phyloP scores from a whole-genome alignment of 176 grass and related monocot species.

The Avena sativa region DNA sequence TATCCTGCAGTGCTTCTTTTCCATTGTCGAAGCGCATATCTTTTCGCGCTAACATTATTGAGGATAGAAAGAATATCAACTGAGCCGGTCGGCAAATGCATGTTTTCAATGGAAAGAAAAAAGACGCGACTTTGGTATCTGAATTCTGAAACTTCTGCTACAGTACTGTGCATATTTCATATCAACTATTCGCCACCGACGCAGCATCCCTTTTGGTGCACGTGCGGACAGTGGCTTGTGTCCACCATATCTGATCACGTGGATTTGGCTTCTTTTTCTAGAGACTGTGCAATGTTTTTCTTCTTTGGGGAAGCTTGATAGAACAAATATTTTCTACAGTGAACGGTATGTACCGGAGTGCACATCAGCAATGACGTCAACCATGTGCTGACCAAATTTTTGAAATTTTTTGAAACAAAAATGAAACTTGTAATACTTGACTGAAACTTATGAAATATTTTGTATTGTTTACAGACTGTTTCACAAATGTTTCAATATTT shows the following conservation, averaged over 20 bases:
- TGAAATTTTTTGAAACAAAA: no score
- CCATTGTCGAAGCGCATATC: neutral
- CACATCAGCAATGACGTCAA: no score
- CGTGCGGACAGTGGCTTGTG: neutral
- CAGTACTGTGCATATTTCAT: slow-evolving; percentile 1
- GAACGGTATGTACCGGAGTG: no score
- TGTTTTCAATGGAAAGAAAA: neutral
- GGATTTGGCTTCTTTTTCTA: neutral
- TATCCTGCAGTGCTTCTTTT: neutral
- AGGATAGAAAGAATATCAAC: neutral
- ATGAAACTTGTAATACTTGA: no score
- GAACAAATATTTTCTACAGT: no score
- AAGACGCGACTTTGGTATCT: no score
- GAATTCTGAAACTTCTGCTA: neutral
- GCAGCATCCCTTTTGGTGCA: neutral
- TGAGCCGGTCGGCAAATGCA: neutral
- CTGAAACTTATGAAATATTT: no score
- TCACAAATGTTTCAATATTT: no score
- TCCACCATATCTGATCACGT: neutral
- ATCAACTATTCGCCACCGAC: neutral
- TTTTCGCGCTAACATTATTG: neutral
- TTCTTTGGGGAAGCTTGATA: no score
- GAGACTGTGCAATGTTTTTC: neutral
- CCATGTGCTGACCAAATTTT: no score
- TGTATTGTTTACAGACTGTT: no score